Evolutionary conservation across 768 basidiomycete species (phyloP).

Genomic region (Panaeolus cyanescens): DNA sequence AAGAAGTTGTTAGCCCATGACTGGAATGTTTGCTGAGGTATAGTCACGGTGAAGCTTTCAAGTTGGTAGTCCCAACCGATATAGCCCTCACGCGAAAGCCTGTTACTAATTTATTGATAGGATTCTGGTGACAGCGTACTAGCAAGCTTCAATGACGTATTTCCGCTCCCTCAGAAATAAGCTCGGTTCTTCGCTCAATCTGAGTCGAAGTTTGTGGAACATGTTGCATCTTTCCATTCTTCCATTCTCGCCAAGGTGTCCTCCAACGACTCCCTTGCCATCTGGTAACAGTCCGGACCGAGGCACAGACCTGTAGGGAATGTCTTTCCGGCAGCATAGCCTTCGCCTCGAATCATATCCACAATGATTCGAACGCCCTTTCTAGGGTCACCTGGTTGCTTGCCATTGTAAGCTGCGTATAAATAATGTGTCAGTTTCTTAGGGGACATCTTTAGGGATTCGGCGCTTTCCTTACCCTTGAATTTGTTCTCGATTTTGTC

Average conservation of each 20-base stretch:
- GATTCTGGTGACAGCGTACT: no score
- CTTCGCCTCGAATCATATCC: slow-evolving; percentile 33
- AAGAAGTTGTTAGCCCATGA: no score
- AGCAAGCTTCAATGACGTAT: no score
- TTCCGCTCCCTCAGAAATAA: no score
- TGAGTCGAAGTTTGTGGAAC: neutral
- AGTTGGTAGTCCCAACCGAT: no score
- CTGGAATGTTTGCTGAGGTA: no score
- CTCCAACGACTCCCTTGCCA: slow-evolving; percentile 20
- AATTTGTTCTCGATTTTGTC: slow-evolving; percentile 24
- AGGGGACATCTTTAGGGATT: neutral
- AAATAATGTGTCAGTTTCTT: slow-evolving; percentile 24
- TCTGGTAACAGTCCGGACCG: slow-evolving; percentile 30
- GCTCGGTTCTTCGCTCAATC: no score
- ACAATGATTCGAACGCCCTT: slow-evolving; percentile 35
- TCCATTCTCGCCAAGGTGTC: slow-evolving; percentile 13
- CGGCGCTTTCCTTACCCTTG: slow-evolving; percentile 18
- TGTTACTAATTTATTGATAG: no score
- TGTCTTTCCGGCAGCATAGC: slow-evolving; percentile 28
- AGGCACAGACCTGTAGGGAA: slow-evolving; percentile 28
- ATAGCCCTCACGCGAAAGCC: no score
- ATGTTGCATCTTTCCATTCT: slow-evolving; percentile 20
- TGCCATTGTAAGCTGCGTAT: slow-evolving; percentile 18
- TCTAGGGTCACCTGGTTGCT: slow-evolving; percentile 25
- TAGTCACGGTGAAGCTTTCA: no score